These are phyloP conservation scores for Pseudisothecium myosuroides DNA, from an alignment of 225 moss, liverwort and hornwort genomes.

Conservation along the genomic window DNA sequence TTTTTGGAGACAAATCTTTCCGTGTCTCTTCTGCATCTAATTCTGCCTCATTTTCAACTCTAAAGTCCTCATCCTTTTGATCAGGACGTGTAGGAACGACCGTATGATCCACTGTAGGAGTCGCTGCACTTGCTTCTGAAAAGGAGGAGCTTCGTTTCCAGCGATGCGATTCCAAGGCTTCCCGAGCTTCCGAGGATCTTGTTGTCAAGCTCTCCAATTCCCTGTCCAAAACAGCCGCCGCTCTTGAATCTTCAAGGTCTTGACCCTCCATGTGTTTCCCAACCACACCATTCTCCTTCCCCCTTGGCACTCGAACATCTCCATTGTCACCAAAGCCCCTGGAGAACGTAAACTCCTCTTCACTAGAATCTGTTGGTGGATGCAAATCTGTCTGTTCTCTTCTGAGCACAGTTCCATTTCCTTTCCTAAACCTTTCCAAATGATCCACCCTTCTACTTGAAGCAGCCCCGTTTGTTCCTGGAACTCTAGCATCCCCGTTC, in stretches of 20 bases:
- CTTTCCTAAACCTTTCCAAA: neutral
- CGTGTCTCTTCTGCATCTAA: neutral
- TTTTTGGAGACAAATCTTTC: neutral
- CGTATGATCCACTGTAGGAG: constrained; percentile 3
- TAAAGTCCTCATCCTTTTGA: constrained; percentile 7
- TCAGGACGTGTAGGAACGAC: neutral
- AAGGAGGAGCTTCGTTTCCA: neutral
- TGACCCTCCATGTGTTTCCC: neutral
- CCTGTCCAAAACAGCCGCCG: neutral
- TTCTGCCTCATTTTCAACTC: neutral
- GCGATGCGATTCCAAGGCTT: neutral
- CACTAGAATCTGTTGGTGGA: neutral
- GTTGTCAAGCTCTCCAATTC: constrained; percentile 6
- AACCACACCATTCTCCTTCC: neutral
- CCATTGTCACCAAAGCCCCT: constrained; percentile 2
- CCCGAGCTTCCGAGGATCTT: neutral
- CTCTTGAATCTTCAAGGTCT: neutral
- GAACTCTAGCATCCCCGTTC: neutral
- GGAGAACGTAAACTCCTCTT: neutral
- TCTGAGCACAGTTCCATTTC: neutral
- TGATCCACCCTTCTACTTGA: neutral
- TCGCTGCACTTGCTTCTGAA: neutral
- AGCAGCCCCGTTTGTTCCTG: neutral
- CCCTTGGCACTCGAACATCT: constrained; percentile 17
- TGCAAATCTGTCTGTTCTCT: neutral